Conservation (phyloP, 2,329 filamentous ascomycete genomes). For the Tolypocladium sp. region DNA sequence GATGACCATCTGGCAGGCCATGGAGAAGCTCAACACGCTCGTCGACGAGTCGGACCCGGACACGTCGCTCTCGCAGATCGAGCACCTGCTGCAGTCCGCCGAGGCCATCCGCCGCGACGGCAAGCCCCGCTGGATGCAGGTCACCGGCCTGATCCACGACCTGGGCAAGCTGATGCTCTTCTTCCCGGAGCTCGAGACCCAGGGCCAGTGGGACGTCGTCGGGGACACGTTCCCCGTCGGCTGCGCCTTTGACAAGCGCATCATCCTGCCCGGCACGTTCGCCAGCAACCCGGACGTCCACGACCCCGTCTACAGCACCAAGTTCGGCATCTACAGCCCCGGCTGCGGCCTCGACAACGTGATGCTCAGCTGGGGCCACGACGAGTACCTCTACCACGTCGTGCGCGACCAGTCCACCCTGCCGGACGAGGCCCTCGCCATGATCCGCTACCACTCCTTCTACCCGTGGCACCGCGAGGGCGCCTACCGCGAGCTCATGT, state of each 20-base stretch:
- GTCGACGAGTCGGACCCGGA: constrained; percentile 90
- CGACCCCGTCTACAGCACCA: constrained; percentile 64
- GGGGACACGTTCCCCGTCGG: constrained; percentile 78
- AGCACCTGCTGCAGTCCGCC: constrained; percentile 80
- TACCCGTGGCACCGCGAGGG: constrained; percentile 84
- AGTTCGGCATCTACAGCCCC: constrained; percentile 69
- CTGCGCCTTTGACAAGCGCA: constrained; percentile 63
- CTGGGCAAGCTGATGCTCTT: constrained; percentile 74
- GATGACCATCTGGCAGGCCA: constrained; percentile 85
- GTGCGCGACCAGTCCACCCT: constrained; percentile 74
- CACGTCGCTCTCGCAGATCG: constrained; percentile 78
- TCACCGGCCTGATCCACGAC: constrained; percentile 70
- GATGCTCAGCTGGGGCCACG: constrained; percentile 86
- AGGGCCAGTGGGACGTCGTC: constrained; percentile 89
- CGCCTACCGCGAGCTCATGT: constrained; percentile 77
- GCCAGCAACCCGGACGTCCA: constrained; percentile 62
- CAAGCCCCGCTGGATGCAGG: constrained; percentile 75
- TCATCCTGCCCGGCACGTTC: constrained; percentile 78
- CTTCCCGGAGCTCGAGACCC: constrained; percentile 53
- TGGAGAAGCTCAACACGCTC: constrained; percentile 84
- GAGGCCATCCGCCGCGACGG: constrained; percentile 83
- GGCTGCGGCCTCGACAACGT: constrained; percentile 79
- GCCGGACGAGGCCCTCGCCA: constrained; percentile 74
- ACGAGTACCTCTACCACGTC: constrained; percentile 82
- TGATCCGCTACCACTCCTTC: constrained; percentile 91